These are phyloP conservation scores for Termitomyces eurrhizus DNA, from an alignment of 768 basidiomycete species.

Conservation along the genomic window DNA sequence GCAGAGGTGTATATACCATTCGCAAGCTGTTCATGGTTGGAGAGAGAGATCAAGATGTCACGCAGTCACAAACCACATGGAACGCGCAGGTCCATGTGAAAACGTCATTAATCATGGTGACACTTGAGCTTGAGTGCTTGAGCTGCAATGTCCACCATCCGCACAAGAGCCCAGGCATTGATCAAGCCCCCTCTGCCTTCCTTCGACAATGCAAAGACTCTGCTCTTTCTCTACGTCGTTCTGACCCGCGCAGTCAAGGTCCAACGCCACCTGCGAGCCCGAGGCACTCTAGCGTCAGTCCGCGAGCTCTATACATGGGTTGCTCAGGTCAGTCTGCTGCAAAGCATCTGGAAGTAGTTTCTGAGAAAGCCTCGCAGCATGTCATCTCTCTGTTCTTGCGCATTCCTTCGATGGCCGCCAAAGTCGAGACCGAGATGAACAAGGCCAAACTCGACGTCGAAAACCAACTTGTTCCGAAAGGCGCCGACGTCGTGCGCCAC, in stretches of 20 bases:
- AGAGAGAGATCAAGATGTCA: conserved; percentile 1
- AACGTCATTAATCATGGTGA: conserved; percentile 1
- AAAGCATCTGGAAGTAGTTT: neutral
- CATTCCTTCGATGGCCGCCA: conserved; percentile 55
- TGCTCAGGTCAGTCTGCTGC: conserved; percentile 40
- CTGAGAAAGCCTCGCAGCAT: conserved; percentile 32
- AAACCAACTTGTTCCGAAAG: conserved; percentile 62
- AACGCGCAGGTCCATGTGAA: conserved; percentile 12
- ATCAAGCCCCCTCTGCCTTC: conserved; percentile 15
- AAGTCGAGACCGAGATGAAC: conserved; percentile 60
- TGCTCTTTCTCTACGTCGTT: conserved; percentile 57
- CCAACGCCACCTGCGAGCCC: conserved; percentile 60
- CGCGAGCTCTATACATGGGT: conserved; percentile 52
- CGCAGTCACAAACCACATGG: conserved; percentile 6
- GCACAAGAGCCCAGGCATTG: conserved; percentile 11
- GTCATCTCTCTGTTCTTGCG: conserved; percentile 54
- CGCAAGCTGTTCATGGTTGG: conserved; percentile 43
- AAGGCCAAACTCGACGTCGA: conserved; percentile 65
- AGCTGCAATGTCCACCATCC: conserved; percentile 13
- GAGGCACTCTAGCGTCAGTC: conserved; percentile 47
- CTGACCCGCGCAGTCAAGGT: conserved; percentile 47
- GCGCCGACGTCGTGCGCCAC: conserved; percentile 58
- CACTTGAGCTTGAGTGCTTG: neutral
- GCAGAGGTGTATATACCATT: conserved; percentile 40
- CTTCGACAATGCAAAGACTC: conserved; percentile 50